Conservation (phyloP, 106 monocot species). For the Platanthera guangdongensis region DNA sequence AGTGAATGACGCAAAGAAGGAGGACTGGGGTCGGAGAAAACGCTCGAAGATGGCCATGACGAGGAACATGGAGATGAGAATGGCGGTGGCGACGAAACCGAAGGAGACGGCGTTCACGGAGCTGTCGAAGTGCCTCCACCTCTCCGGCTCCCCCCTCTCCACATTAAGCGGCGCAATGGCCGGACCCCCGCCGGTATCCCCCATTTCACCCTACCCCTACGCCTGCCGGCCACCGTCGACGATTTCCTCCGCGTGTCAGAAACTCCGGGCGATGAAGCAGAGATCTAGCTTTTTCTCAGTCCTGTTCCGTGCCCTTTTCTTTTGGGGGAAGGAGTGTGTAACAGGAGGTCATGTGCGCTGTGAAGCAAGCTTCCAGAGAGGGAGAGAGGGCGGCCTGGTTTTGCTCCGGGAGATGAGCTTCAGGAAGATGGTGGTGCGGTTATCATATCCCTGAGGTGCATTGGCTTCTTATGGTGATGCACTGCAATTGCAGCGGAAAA, state of each 20-base stretch:
- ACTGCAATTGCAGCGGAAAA: no score
- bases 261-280: background rate
- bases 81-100: constrained; percentile 63
- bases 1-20: background rate
- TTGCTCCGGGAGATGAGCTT: background rate
- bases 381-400: background rate
- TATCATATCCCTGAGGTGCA: no score
- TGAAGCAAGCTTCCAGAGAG: background rate
- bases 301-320: background rate
- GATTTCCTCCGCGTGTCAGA: background rate
- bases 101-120: constrained; percentile 56
- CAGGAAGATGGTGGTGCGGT: background rate
- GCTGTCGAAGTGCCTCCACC: constrained; percentile 40
- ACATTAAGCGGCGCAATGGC: constrained; percentile 22
- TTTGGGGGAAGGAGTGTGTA: background rate
- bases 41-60: constrained; percentile 67
- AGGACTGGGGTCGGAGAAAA: constrained; percentile 29
- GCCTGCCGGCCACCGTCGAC: no score
- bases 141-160: constrained; percentile 17
- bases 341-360: background rate
- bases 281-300: background rate
- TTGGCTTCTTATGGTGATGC: no score
- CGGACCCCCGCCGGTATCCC: constrained; percentile 20
- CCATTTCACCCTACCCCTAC: constrained; percentile 4
- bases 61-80: constrained; percentile 66